Evolutionary conservation across 2,329 filamentous ascomycete genomes (phyloP).

Genomic region (Elsinoe arachidis): DNA sequence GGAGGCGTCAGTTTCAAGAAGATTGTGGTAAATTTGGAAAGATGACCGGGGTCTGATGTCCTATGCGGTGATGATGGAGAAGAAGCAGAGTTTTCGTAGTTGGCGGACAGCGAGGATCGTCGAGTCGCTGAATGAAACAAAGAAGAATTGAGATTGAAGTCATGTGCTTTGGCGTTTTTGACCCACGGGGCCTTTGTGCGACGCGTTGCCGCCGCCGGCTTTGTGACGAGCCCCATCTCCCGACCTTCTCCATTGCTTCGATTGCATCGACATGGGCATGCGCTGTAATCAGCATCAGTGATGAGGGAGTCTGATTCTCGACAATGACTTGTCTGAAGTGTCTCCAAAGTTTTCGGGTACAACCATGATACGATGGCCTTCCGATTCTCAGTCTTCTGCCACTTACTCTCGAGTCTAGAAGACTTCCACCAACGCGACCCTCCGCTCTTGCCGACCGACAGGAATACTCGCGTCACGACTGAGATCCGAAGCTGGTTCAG

Average conservation of each 20-base stretch:
- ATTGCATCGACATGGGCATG: background rate
- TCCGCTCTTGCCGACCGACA: conserved; percentile 29
- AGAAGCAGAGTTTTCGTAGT: too few species aligned
- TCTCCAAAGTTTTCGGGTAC: too few species aligned
- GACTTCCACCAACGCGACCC: conserved; percentile 35
- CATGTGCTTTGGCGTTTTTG: conserved; percentile 8
- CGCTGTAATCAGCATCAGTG: background rate
- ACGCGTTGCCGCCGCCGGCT: background rate
- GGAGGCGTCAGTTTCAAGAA: background rate
- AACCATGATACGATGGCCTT: conserved; percentile 46
- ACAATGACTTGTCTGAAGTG: background rate
- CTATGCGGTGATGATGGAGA: too few species aligned
- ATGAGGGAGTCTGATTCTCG: too few species aligned
- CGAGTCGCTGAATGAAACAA: background rate
- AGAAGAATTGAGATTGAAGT: background rate
- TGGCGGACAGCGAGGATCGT: too few species aligned
- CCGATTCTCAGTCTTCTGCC: conserved; percentile 62
- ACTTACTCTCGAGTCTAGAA: conserved; percentile 62
- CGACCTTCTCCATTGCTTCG: background rate
- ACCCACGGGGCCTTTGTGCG: background rate
- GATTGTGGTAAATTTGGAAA: background rate
- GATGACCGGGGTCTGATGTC: too few species aligned
- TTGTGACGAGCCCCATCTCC: background rate
- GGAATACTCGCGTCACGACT: conserved; percentile 23
- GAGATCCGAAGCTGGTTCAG: conserved; percentile 59